A percentile compares a stretch with the other conserved stretches of the same genome.
Conservation (phyloP, 2,329 filamentous ascomycete genomes). For the Nannizzia gypsea region DNA sequence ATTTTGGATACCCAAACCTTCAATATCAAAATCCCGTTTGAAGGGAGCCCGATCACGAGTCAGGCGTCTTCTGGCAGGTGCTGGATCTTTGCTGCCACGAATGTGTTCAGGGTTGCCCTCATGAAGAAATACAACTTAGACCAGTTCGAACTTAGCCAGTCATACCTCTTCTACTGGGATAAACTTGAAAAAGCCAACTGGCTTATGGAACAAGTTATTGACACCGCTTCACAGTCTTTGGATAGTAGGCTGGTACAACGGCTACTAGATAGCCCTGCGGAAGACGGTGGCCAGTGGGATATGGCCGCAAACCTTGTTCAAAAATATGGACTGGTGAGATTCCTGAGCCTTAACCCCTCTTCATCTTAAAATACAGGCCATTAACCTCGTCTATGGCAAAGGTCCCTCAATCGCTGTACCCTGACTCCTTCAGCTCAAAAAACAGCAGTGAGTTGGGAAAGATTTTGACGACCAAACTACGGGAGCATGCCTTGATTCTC, state of each 20-base stretch:
- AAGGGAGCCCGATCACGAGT: slow-evolving; percentile 74
- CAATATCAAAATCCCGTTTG: slow-evolving; percentile 70
- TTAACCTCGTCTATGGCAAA: slow-evolving; percentile 5
- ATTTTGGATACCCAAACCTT: slow-evolving; percentile 66
- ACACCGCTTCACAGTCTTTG: slow-evolving; percentile 58
- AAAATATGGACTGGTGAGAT: slow-evolving; percentile 65
- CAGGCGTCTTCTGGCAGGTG: slow-evolving; percentile 71
- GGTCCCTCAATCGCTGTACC: slow-evolving; percentile 66
- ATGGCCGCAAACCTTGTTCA: slow-evolving; percentile 77
- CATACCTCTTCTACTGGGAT: slow-evolving; percentile 87
- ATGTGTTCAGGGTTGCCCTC: slow-evolving; percentile 76
- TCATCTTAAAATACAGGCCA: neutral
- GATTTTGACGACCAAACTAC: slow-evolving; percentile 70
- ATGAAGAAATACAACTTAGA: slow-evolving; percentile 72
- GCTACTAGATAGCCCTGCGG: slow-evolving; percentile 55
- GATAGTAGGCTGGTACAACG: slow-evolving; percentile 62
- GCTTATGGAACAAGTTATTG: slow-evolving; percentile 73
- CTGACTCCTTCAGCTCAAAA: slow-evolving; percentile 68
- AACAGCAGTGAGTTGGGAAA: slow-evolving; percentile 58
- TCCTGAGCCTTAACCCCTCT: neutral
- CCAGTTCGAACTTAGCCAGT: slow-evolving; percentile 73
- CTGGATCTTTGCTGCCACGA: slow-evolving; percentile 88
- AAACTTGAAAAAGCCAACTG: slow-evolving; percentile 87
- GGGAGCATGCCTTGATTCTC: slow-evolving; percentile 68
- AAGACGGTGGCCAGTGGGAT: slow-evolving; percentile 82